Base-by-base conservation (phyloP, 2,329 filamentous ascomycete genomes). In the Phyllosticta citrichinensis region DNA sequence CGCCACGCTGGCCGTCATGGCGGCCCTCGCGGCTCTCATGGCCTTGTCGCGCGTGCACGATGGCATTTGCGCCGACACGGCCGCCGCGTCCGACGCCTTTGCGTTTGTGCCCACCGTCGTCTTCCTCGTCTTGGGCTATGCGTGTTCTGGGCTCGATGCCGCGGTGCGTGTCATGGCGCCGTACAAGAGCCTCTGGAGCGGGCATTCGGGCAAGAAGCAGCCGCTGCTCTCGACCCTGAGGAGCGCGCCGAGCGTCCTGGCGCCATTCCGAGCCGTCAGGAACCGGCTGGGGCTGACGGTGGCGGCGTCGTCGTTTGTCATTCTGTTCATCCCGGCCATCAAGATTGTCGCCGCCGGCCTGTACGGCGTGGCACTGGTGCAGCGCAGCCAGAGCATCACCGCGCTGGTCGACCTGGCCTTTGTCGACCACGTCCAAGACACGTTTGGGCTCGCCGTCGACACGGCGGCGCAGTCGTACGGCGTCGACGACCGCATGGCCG, bases 321-420 rank as follows among this genome's bases (percentile, higher is more conserved):
- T 61, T 6, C 47, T 61, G 10, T 10, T 61, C 2, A 54, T 61
- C 25, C 59, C 59, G 2, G 55, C 50, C 2, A 30, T 61, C 47
- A 61, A 61, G 50, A 61, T 61, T n/a, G 55, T 57, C 12, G 55
- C 59, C 14, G 59, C 59, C 1, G 59, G 59, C 47, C 47, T 61
- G 8, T 57, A 61, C 50, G 14, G 10, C 22, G 40, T 60, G 33
- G 8, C 10, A 8, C 40, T 56, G 12, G 50, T 57, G 12, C 59
- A 61, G 55, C 20, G 19, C 11, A 57, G n/a, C 5, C 30, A 56
- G 24, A 47, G n/a, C 53, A 52, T 60, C 14, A 24, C 51, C 17
- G 33, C 58, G 9, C 25, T 60, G 6, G 35, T 60, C 5, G 58
- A 60, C n/a, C 17, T 51, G 22, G 56, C 52, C 40, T n/a, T 60